These are phyloP conservation scores for Calonectria naviculata DNA, from an alignment of 2,329 filamentous ascomycete species.

Conservation along the genomic window DNA sequence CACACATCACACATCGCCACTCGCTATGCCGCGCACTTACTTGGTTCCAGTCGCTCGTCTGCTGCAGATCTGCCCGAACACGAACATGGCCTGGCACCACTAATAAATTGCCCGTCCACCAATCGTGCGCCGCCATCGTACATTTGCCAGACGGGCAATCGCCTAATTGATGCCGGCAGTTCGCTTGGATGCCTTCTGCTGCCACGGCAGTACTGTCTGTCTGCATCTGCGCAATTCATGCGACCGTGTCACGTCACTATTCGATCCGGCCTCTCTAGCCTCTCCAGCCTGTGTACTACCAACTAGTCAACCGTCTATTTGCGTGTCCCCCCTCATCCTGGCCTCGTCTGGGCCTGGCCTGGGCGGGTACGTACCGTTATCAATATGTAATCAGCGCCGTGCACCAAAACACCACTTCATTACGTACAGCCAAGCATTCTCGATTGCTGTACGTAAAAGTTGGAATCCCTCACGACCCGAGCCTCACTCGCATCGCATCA, in stretches of 20 bases:
- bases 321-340: background rate
- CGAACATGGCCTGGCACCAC: constrained; percentile 1
- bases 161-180: constrained; percentile 4
- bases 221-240: constrained; percentile 7
- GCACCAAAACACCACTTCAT: constrained; percentile 7
- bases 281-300: background rate
- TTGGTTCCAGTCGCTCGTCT: background rate
- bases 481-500: constrained; percentile 6
- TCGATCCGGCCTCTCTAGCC: background rate
- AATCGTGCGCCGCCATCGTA: background rate
- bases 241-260: constrained; percentile 3
- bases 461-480: background rate
- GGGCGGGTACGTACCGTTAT: constrained; percentile 4
- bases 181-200: constrained; percentile 3
- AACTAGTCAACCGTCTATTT: background rate
- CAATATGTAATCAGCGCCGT: constrained; percentile 2
- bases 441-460: constrained; percentile 21
- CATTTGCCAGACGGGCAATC: background rate
- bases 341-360: no score
- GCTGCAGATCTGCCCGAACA: constrained; percentile 7
- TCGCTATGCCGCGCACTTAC: background rate
- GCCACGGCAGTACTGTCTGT: background rate
- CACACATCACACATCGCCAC: constrained; percentile 3
- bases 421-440: constrained; percentile 20
- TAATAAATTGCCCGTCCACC: background rate